Percentiles rank a stretch among this genome's conserved stretches.
Conservation (phyloP, 129 eudicot genomes). For the Rutidosis leptorrhynchoides region DNA sequence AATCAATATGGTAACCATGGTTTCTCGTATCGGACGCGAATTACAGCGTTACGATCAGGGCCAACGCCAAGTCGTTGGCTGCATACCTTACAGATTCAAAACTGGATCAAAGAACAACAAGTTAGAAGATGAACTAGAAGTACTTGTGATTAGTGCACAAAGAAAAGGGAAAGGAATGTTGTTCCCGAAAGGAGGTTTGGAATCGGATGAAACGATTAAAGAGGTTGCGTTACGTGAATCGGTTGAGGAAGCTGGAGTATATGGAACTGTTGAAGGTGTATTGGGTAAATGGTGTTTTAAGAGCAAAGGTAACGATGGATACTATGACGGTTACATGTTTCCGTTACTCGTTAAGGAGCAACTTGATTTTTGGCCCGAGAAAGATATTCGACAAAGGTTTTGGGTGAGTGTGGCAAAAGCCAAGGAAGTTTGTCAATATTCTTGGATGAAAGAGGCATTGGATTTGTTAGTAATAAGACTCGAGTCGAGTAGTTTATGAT, state of each 20-base stretch:
- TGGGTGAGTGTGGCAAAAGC: constrained; percentile 82
- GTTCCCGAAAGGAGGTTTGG: constrained; percentile 87
- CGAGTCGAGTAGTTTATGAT: constrained; percentile 19
- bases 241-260: constrained; percentile 75
- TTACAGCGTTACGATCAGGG: constrained; percentile 74
- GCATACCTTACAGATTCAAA: constrained; percentile 67
- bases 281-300: constrained; percentile 56
- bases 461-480: constrained; percentile 48
- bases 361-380: constrained; percentile 77
- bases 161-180: constrained; percentile 85
- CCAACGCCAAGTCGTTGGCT: constrained; percentile 81
- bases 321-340: constrained; percentile 67
- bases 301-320: constrained; percentile 46
- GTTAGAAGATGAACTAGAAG: constrained; percentile 56
- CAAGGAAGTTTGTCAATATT: constrained; percentile 55
- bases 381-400: constrained; percentile 56
- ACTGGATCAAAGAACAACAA: constrained; percentile 22
- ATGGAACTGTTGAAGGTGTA: constrained; percentile 51
- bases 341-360: constrained; percentile 63
- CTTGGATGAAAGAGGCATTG: constrained; percentile 86
- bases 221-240: constrained; percentile 74
- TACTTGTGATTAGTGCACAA: constrained; percentile 67
- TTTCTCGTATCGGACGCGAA: constrained; percentile 69
- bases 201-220: constrained; percentile 54
- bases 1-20: constrained; percentile 59